Evolutionary conservation across 768 basidiomycete genomes (phyloP).

Genomic region (Xerocomellus chrysenteron): DNA sequence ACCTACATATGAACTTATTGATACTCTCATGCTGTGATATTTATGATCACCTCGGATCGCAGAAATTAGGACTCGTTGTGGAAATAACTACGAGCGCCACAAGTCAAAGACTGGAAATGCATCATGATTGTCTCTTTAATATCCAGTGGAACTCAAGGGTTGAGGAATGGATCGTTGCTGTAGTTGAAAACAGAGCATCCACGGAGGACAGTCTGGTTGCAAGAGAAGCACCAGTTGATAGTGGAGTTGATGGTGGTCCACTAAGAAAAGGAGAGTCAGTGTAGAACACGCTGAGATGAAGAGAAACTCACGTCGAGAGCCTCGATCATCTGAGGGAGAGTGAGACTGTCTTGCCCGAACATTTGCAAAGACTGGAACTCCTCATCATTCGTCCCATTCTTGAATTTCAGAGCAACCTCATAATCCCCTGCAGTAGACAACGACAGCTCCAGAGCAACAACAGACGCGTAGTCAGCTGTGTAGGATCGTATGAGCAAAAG

Average conservation of each 20-base stretch:
- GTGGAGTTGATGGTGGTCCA: constrained; percentile 32
- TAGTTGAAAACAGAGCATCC: constrained; percentile 34
- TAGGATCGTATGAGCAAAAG: background rate
- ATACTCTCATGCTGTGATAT: too few species aligned
- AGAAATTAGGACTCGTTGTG: too few species aligned
- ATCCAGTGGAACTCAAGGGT: background rate
- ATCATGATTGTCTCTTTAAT: too few species aligned
- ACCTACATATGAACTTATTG: too few species aligned
- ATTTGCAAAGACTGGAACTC: constrained; percentile 63
- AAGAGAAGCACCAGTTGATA: constrained; percentile 34
- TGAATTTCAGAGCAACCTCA: constrained; percentile 77
- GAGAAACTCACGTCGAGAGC: constrained; percentile 17
- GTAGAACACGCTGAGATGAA: background rate
- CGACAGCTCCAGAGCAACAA: constrained; percentile 68
- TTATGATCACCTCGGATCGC: too few species aligned
- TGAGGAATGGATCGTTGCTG: constrained; percentile 28
- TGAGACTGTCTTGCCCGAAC: constrained; percentile 46
- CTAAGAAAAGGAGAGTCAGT: constrained; percentile 6
- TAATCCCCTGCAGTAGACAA: constrained; percentile 62
- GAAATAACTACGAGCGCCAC: too few species aligned
- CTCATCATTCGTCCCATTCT: constrained; percentile 63
- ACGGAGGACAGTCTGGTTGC: constrained; percentile 32
- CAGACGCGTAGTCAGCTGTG: constrained; percentile 69
- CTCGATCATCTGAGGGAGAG: constrained; percentile 18
- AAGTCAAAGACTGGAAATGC: too few species aligned